Evolutionary conservation across 352 stramenopile species (phyloP), one percentile per base, ranked within the genome.

Genomic region (Thalassiosira exigua): DNA sequence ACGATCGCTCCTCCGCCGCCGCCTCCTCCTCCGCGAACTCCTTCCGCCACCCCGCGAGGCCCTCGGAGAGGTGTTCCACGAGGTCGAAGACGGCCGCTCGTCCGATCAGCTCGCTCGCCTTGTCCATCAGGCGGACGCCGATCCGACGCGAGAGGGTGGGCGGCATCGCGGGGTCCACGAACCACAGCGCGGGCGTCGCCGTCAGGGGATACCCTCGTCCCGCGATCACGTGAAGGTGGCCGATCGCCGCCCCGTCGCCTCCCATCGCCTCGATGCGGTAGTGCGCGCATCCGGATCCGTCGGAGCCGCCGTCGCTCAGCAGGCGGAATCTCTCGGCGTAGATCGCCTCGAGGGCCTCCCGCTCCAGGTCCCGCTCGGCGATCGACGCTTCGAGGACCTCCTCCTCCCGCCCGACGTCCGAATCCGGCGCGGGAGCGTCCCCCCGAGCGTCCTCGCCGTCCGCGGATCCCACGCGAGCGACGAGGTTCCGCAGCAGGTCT

Each of bases 281-380:
- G 39, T 68, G 52, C 14, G 32, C 26, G 24, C 58, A 39, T 33
- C 29, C 39, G 4, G 36, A 39, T 46, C 14, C 48, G n/a, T 75
- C n/a, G 21, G 24, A 51, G 14, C 12, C 51, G 58, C 0, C 21
- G 14, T 46, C 57, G n/a, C 70, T 52, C 5, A 81, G 30, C 22
- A 81, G 21, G 30, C 81, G 24, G 52, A 90, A 81, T 19, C 74
- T 69, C 14, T 88, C 81, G 7, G 85, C 87, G 54, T 91, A 93
- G 64, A 93, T 91, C 3, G 82, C 87, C 52, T 82, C 44, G 4
- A 93, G 65, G 0, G 77, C 87, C 61, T 91, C 80, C 30, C 67
- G 60, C 71, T 93, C 87, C 48, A 90, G 69, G 33, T 88, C 78
- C 27, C 81, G 60, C 74, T 91, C 87, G 12, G 79, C 76, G 9